Conservation (phyloP, 192 early-diverging fungal species). For the Linderina pennispora region DNA sequence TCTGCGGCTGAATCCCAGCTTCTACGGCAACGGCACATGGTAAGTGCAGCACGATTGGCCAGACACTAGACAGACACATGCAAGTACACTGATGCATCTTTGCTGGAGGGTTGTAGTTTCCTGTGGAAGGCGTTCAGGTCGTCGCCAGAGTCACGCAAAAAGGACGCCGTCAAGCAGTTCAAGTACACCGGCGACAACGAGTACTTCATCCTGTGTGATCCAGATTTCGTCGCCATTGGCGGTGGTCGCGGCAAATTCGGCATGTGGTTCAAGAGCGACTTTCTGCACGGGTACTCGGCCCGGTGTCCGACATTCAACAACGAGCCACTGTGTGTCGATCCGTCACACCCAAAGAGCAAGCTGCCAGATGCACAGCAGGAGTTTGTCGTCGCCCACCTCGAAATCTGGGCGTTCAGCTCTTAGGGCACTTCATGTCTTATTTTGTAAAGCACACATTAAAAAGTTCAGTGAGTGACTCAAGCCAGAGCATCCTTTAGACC, state of each 20-base stretch:
- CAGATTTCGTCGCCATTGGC: constrained; percentile 70
- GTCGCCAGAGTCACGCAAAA: constrained; percentile 34
- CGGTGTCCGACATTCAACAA: constrained; percentile 72
- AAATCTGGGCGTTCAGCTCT: constrained; percentile 41
- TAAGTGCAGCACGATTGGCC: too few species aligned
- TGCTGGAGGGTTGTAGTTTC: constrained; percentile 50
- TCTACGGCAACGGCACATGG: constrained; percentile 83
- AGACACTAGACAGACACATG: too few species aligned
- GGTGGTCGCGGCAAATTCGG: constrained; percentile 75
- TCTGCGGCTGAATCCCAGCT: constrained; percentile 54
- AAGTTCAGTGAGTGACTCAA: neutral
- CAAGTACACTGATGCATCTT: too few species aligned
- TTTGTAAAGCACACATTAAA: neutral
- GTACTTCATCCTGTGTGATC: constrained; percentile 70
- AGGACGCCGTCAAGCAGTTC: constrained; percentile 53
- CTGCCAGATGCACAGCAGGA: constrained; percentile 38
- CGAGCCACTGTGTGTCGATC: constrained; percentile 51
- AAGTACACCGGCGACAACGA: constrained; percentile 74
- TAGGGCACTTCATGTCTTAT: neutral
- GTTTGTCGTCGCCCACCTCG: constrained; percentile 39
- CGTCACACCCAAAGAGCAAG: constrained; percentile 16
- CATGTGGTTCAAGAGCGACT: constrained; percentile 66
- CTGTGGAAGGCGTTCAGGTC: constrained; percentile 58
- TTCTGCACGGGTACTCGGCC: constrained; percentile 61
- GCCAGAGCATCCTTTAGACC: too few species aligned